Conservation (phyloP, 306 rosid species). For the Quercus berberidifolia region DNA sequence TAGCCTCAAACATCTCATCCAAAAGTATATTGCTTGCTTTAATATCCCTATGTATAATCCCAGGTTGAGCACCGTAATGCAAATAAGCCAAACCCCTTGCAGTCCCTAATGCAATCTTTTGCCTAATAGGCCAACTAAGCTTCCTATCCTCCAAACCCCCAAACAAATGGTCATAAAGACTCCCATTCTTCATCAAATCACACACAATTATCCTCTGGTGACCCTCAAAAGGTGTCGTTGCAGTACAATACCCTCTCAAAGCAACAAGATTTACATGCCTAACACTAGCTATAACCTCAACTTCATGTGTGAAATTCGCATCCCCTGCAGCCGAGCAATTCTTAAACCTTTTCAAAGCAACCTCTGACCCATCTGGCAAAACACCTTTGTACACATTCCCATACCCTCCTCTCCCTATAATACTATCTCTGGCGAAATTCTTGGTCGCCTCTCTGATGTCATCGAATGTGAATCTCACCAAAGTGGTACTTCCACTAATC, state of each 20-base stretch:
- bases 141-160: slow-evolving; percentile 46
- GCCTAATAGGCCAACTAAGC: slow-evolving; percentile 81
- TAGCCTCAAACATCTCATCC: slow-evolving; percentile 76
- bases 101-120: slow-evolving; percentile 72
- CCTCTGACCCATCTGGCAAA: slow-evolving; percentile 63
- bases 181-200: slow-evolving; percentile 90
- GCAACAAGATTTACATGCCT: slow-evolving; percentile 90
- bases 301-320: slow-evolving; percentile 74
- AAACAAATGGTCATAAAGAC: slow-evolving; percentile 85
- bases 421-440: slow-evolving; percentile 63
- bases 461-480: slow-evolving; percentile 67
- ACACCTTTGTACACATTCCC: slow-evolving; percentile 89
- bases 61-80: slow-evolving; percentile 94
- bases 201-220: slow-evolving; percentile 95
- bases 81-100: slow-evolving; percentile 92
- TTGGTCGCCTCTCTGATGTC: slow-evolving; percentile 71
- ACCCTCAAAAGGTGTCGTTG: slow-evolving; percentile 75
- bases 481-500: slow-evolving; percentile 60
- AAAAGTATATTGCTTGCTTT: slow-evolving; percentile 88
- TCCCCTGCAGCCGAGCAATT: slow-evolving; percentile 89
- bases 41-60: slow-evolving; percentile 86
- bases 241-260: slow-evolving; percentile 81
- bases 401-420: slow-evolving; percentile 89
- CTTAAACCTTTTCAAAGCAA: slow-evolving; percentile 91
- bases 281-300: slow-evolving; percentile 88